These are phyloP conservation scores for Ophiobolus disseminans DNA, from an alignment of 2,329 filamentous ascomycete species.

Conservation along the genomic window DNA sequence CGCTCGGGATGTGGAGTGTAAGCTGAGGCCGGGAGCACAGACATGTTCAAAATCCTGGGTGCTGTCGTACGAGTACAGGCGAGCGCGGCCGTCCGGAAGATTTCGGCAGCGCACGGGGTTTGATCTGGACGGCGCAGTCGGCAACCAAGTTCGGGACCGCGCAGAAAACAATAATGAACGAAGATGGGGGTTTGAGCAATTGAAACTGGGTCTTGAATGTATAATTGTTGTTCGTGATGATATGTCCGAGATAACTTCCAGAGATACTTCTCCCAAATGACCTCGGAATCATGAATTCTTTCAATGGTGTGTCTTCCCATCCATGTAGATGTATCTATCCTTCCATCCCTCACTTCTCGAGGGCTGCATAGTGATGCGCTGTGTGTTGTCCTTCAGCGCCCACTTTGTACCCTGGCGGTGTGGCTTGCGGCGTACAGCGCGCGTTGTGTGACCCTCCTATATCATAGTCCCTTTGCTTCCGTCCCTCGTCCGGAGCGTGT, in stretches of 20 bases:
- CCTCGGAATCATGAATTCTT: too few species aligned
- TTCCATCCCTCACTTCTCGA: not conserved
- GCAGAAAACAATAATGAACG: not conserved
- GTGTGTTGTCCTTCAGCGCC: not conserved
- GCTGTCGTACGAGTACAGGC: not conserved
- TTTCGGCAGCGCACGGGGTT: slow-evolving; percentile 4
- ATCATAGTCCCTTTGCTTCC: slow-evolving; percentile 2
- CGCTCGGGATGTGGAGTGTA: slow-evolving; percentile 1
- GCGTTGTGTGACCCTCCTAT: slow-evolving; percentile 6
- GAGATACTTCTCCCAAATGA: not conserved
- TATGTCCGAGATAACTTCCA: not conserved
- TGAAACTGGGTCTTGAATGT: not conserved
- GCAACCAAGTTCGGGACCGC: too few species aligned
- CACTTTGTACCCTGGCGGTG: slow-evolving; percentile 11
- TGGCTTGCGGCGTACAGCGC: slow-evolving; percentile 19
- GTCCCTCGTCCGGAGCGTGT: not conserved
- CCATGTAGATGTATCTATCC: not conserved
- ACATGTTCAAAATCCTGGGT: too few species aligned
- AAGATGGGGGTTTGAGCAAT: not conserved
- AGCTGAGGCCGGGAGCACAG: not conserved
- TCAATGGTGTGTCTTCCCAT: too few species aligned
- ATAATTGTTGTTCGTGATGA: not conserved
- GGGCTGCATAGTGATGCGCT: not conserved
- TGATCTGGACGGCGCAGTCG: not conserved
- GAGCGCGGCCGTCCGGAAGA: slow-evolving; percentile 11